Conservation (phyloP, 129 eudicot genomes). For the Chrysanthemum lavandulifolium region DNA sequence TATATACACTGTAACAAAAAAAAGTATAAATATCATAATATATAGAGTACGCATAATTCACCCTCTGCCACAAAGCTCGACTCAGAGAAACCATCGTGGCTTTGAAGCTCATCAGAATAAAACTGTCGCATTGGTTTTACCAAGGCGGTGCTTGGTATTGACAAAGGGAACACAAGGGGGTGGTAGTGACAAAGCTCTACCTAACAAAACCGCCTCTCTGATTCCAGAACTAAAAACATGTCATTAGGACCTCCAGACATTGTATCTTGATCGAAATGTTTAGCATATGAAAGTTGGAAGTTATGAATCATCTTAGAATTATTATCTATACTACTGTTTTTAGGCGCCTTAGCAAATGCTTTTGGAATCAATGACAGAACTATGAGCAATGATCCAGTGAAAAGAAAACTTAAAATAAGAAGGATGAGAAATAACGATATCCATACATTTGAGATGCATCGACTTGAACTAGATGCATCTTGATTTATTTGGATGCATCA, state of each 20-base stretch:
- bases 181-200: too few relatives aligned
- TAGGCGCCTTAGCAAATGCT: slow-evolving; percentile 23
- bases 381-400: too few relatives aligned
- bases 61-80: slow-evolving; percentile 73
- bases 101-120: slow-evolving; percentile 56
- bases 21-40: too few relatives aligned
- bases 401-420: too few relatives aligned
- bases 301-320: slow-evolving; percentile 25
- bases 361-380: slow-evolving; percentile 32
- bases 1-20: too few relatives aligned
- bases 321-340: slow-evolving; percentile 29
- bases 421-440: too few relatives aligned
- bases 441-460: too few relatives aligned
- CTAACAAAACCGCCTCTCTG: slow-evolving; percentile 74
- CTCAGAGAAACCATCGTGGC: slow-evolving; percentile 73
- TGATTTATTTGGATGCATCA: too few relatives aligned
- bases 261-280: slow-evolving; percentile 18
- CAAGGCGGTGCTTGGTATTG: slow-evolving; percentile 82
- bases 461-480: too few relatives aligned
- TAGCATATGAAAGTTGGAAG: slow-evolving; percentile 11
- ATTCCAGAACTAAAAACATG: slow-evolving; percentile 45
- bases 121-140: slow-evolving; percentile 78
- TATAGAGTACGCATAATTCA: slow-evolving; percentile 60
- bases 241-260: slow-evolving; percentile 11
- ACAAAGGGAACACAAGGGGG: slow-evolving; percentile 84